phyloP scores from a whole-genome alignment of 495 filamentous ascomycete species.

The Penicillium dipodomyicola region DNA sequence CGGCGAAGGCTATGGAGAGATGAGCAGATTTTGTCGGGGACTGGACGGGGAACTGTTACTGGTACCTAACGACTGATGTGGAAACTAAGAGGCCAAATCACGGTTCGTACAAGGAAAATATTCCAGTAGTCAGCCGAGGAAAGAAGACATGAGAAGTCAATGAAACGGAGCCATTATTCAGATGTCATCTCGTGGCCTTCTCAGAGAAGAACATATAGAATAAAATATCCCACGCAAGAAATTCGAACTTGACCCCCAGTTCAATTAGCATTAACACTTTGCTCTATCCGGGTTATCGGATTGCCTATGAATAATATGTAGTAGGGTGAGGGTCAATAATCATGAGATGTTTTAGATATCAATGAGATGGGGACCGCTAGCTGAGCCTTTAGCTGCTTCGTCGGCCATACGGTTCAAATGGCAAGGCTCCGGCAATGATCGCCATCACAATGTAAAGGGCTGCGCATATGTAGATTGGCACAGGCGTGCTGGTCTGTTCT shows the following conservation, averaged over 20 bases:
- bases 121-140: too few species aligned
- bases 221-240: not conserved
- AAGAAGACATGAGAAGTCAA: too few species aligned
- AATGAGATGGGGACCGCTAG: not conserved
- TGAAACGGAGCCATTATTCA: too few species aligned
- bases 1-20: slow-evolving; percentile 9
- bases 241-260: not conserved
- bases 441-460: slow-evolving; percentile 66
- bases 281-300: not conserved
- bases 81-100: not conserved
- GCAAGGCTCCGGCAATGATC: slow-evolving; percentile 55
- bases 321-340: not conserved
- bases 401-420: slow-evolving; percentile 69
- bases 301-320: not conserved
- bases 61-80: not conserved
- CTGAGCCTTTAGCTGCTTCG: slow-evolving; percentile 45
- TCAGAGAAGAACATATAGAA: too few species aligned
- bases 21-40: not conserved
- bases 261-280: not conserved
- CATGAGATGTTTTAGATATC: not conserved
- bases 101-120: too few species aligned
- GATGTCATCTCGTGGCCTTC: too few species aligned
- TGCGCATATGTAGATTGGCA: slow-evolving; percentile 68
- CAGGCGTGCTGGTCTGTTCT: slow-evolving; percentile 22
- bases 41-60: not conserved